A percentile compares a stretch with the other conserved stretches of the same genome.
Conservation (phyloP, 2,329 filamentous ascomycete species). For the Ceratocystis albifundus region DNA sequence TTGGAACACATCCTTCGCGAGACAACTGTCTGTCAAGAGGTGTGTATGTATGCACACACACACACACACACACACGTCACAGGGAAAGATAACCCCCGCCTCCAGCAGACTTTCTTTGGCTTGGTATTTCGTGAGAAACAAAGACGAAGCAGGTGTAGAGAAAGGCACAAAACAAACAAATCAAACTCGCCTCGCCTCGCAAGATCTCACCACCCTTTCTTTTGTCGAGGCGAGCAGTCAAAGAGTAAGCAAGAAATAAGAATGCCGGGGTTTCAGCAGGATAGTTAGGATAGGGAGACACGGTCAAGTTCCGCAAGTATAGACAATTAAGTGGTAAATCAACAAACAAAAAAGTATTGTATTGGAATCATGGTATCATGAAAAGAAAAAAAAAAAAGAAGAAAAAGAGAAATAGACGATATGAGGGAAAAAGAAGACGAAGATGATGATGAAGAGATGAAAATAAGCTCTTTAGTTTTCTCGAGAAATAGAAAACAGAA, state of each 20-base stretch:
- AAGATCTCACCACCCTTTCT: not conserved
- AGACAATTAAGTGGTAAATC: conserved; percentile 5
- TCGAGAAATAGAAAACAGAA: not conserved
- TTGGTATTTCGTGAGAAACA: conserved; percentile 5
- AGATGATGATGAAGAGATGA: not conserved
- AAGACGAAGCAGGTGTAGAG: not conserved
- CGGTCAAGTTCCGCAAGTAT: not conserved
- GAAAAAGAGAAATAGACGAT: not conserved
- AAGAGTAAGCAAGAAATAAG: not conserved
- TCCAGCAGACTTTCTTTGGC: not conserved
- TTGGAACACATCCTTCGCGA: too few species aligned
- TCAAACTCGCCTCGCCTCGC: not conserved
- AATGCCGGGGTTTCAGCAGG: not conserved
- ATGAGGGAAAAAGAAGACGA: not conserved
- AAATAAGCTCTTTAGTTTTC: not conserved
- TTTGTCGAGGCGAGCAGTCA: not conserved
- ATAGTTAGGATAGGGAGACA: not conserved
- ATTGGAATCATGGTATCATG: conserved; percentile 12
- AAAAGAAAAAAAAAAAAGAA: not conserved
- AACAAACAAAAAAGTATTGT: conserved; percentile 11
- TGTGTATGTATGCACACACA: not conserved
- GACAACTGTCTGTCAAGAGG: too few species aligned
- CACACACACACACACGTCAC: not conserved
- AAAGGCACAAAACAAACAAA: not conserved
- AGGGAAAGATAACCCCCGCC: not conserved